Evolutionary conservation across 352 stramenopile species (phyloP), one percentile per base, ranked within the genome.

Genomic region (Phytophthora pseudosyringae): DNA sequence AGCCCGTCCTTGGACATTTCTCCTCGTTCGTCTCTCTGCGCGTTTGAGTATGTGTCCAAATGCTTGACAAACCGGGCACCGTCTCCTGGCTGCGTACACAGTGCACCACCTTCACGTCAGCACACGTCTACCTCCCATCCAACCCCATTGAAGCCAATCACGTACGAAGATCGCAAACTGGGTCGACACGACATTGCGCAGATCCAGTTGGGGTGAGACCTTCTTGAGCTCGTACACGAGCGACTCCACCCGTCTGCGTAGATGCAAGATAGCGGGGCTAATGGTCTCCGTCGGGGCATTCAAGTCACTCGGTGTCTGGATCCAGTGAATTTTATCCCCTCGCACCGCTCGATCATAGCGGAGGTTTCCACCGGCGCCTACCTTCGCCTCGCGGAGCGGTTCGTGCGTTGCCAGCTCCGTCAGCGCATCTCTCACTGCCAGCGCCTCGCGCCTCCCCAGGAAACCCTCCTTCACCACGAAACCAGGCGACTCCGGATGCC

Each of bases 101-200:
- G 12, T 26, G 16, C 36, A 51, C 18, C 13, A 54, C 18, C 0
- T 4, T 40, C 44, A 51, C 35, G n/a, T 68, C 21, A 63, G 39
- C 29, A 38, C 33, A 41, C 16, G 26, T 8, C 5, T 10, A 25
- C 33, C 15, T n/a, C n/a, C n/a, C 26, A 16, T 31, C 28, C n/a
- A 33, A 25, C 15, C n/a, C 35, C 29, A 38, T 11, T 44, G 8
- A 38, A 55, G 6, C 46, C 31, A 38, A 38, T 9, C 15, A 80
- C 76, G 35, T 80, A 91, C 84, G 73, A 93, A 93, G 31, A 93
- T 74, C 13, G 85, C 82, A 29, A 93, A 79, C 50, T 93, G 85
- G 8, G 77, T 90, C 12, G 85, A 93, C 41, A 83, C 86, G 31
- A 89, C 48, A 56, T 91, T 90, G 33, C 81, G 80, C 43, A 90